Evolutionary conservation across 257 asterid genomes (phyloP).

Genomic region (Solanum okadae): DNA sequence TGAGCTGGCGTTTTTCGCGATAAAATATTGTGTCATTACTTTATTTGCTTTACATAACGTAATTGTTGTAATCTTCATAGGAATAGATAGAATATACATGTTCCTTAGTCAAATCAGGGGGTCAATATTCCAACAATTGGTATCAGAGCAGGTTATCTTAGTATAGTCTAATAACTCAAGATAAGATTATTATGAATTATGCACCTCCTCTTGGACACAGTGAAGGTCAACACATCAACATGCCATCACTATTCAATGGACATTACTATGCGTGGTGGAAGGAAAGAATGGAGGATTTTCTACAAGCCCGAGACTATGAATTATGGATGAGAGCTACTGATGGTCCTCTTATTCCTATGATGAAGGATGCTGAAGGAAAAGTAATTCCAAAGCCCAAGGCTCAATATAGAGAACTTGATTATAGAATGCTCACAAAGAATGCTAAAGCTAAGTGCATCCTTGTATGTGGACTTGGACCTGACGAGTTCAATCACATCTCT

Average conservation of each 20-base stretch:
- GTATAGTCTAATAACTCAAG: not conserved
- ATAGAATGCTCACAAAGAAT: not conserved
- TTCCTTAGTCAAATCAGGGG: not conserved
- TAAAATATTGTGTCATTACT: not conserved
- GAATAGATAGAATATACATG: too few relatives aligned
- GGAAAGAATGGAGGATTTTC: not conserved
- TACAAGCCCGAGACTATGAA: not conserved
- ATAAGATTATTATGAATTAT: not conserved
- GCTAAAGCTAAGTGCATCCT: not conserved
- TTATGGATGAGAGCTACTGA: not conserved
- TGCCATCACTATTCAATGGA: not conserved
- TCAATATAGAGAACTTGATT: not conserved
- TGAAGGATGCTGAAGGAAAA: not conserved
- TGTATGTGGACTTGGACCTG: not conserved
- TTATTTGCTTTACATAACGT: not conserved
- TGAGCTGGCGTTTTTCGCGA: not conserved
- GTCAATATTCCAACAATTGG: not conserved
- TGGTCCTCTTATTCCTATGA: not conserved
- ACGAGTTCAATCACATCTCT: not conserved
- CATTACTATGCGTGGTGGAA: not conserved
- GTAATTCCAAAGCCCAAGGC: not conserved
- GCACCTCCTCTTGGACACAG: not conserved
- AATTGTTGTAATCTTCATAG: not conserved
- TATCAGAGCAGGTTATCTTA: too few relatives aligned
- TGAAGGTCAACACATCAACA: not conserved